Percentiles rank a stretch among this genome's conserved stretches.
These are phyloP conservation scores for Monilinia fructigena DNA, from an alignment of 2,329 filamentous ascomycete genomes.

Conservation along the genomic window DNA sequence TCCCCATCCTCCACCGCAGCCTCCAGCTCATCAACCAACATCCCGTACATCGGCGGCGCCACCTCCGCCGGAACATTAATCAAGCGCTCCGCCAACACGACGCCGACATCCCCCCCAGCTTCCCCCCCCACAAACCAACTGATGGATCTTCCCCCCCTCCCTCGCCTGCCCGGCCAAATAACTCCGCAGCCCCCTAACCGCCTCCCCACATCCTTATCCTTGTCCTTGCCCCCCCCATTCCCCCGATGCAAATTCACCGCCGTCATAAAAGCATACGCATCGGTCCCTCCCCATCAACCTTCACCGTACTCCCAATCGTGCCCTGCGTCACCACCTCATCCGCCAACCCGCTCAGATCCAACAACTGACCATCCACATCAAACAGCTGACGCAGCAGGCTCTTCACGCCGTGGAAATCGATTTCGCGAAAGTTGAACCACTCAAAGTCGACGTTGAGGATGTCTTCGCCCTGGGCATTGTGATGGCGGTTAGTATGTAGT, in stretches of 20 bases:
- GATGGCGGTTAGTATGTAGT: slow-evolving; percentile 9
- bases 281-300: slow-evolving; percentile 90
- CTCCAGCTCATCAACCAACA: slow-evolving; percentile 88
- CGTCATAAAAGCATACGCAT: slow-evolving; percentile 90
- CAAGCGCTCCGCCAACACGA: slow-evolving; percentile 87
- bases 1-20: slow-evolving; percentile 87
- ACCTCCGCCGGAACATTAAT: slow-evolving; percentile 97
- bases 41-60: slow-evolving; percentile 88
- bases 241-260: slow-evolving; percentile 81
- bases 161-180: slow-evolving; percentile 64
- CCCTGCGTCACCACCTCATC: slow-evolving; percentile 86
- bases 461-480: slow-evolving; percentile 68
- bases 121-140: neutral
- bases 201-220: slow-evolving; percentile 58
- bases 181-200: slow-evolving; percentile 65
- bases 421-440: slow-evolving; percentile 92
- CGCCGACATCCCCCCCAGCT: slow-evolving; percentile 52
- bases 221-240: slow-evolving; percentile 63
- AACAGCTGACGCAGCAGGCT: slow-evolving; percentile 86
- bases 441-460: slow-evolving; percentile 96
- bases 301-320: slow-evolving; percentile 88
- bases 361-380: slow-evolving; percentile 79
- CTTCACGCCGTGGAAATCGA: slow-evolving; percentile 96
- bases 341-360: slow-evolving; percentile 82
- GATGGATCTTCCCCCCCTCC: slow-evolving; percentile 39